Percentiles rank a stretch among this genome's conserved stretches.
These are phyloP conservation scores for Phytophthora syringae DNA, from an alignment of 352 stramenopile genomes.

Conservation along the genomic window DNA sequence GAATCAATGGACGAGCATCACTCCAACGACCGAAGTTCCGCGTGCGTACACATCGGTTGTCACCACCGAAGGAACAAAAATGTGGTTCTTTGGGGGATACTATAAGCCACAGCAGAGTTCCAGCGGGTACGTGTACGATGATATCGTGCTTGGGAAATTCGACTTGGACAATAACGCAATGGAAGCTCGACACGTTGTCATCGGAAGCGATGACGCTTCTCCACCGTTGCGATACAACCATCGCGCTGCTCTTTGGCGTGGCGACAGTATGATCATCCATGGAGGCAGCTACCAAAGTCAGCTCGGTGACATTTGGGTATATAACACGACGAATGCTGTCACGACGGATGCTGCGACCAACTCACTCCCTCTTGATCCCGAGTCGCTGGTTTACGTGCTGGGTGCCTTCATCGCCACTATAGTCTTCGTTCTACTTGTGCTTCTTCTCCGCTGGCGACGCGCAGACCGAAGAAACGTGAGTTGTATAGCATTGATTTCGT, in stretches of 20 bases:
- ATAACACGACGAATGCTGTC: constrained; percentile 59
- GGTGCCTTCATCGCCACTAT: constrained; percentile 72
- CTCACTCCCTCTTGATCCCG: constrained; percentile 53
- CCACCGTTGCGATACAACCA: constrained; percentile 78
- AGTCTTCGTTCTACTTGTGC: constrained; percentile 56
- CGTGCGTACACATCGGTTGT: constrained; percentile 76
- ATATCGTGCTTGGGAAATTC: constrained; percentile 54
- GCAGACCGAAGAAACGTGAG: constrained; percentile 68
- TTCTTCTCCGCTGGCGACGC: constrained; percentile 72
- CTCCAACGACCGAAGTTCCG: constrained; percentile 22
- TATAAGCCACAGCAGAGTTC: constrained; percentile 57
- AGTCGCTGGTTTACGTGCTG: constrained; percentile 79
- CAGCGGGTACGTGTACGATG: constrained; percentile 78
- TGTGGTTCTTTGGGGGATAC: constrained; percentile 84
- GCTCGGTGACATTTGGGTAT: constrained; percentile 71
- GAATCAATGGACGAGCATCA: constrained; percentile 45
- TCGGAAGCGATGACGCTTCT: constrained; percentile 13
- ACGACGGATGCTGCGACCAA: constrained; percentile 26
- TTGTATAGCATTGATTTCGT: background rate
- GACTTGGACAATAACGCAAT: constrained; percentile 26
- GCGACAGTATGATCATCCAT: constrained; percentile 64
- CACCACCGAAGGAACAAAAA: constrained; percentile 42
- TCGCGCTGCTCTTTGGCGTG: constrained; percentile 52
- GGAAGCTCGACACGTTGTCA: constrained; percentile 19
- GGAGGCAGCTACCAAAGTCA: constrained; percentile 78